Evolutionary conservation across 2,329 filamentous ascomycete species (phyloP), one percentile per base, ranked within the genome.

Genomic region (Trichothecium sympodiale): DNA sequence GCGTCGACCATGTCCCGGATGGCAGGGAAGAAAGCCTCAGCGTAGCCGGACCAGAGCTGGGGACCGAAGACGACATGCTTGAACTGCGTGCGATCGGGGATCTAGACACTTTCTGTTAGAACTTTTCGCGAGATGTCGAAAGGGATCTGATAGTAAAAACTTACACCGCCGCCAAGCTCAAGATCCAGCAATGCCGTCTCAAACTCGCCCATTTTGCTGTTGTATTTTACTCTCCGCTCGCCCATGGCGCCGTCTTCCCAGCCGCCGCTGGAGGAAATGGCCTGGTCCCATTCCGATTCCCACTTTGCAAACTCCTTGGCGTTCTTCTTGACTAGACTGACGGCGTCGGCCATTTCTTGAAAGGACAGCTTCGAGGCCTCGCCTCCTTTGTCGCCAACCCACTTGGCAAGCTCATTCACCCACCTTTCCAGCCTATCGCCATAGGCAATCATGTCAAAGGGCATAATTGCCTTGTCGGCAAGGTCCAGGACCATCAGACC

Each of bases 1-100:
- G 67, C 71, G 42, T 83, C 74, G 29, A 95, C 66, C 8, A 81
- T 78, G 50, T 95, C 88, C 38, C 85, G 71, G 38, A 95, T 82
- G n/a, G 80, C 80, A 0, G 89, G 89, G 60, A 62, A 62, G 41
- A 52, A 50, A 29, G 53, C 49, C 33, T 49, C 50, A 34, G 56
- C 52, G 33, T 55, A 47, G 33, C 46, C 47, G 7, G 78, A 79
- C 80, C 85, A 88, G 3, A 75, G 64, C 50, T 85, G 75, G 1
- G 91, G 91, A 2, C 83, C 89, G 53, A 88, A 94, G 38, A 98
- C 63, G 51, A 93, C 72, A 58, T 95, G 91, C 57, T 93, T 94
- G 69, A 87, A 98, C 60, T 96, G 91, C 5, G 83, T 83, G 44
- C 89, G 79, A 47, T 85, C 85, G 28, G 84, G 83, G 4, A 94